Base-by-base conservation (phyloP, 352 stramenopile species). In the Pythium inflatum region DNA sequence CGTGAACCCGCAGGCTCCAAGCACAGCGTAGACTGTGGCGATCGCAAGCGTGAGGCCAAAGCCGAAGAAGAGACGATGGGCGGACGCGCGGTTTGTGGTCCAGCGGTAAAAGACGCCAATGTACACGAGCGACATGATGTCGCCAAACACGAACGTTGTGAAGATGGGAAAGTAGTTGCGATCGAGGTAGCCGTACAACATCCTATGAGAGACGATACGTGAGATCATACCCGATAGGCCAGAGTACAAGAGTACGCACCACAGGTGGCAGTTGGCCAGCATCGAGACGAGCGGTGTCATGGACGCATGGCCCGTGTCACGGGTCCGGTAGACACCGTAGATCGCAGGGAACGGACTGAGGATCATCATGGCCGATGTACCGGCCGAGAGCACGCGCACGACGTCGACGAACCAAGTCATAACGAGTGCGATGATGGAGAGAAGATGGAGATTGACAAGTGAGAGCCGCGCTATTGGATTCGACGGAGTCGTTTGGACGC, bases 91-190 rank as follows among this genome's bases (percentile, higher is more conserved):
- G 13, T 90, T 69, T 4, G 74, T 61, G 0, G 75, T 76, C 66
- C 75, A 90, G 6, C 70, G 77, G 63, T 83, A 89, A 71, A 89
- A 89, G 24, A 85, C 33, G 13, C 73, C 36, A 25, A 89, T 75
- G 73, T 88, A 91, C 22, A 76, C 30, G 33, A 87, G 25, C 7
- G 77, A 71, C 7, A 80, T 70, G 38, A 79, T 51, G 62, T 83
- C 74, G 22, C 81, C 83, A 14, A 79, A 71, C 16, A 50, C 66
- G 43, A 84, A 91, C 0, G 79, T 87, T 8, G 68, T 67, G 28
- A 88, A 77, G 4, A 91, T 71, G 5, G 83, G 81, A 53, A 88
- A 85, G 58, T 81, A 74, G 43, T 86, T 77, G 50, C 68, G 58
- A 20, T 75, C 68, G 28, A 88, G 73, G 54, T 85, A 88, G 55